Percentiles rank a stretch among this genome's conserved stretches.
These are phyloP conservation scores for Pistacia vera DNA, from an alignment of 345 rosid genomes.

Conservation along the genomic window DNA sequence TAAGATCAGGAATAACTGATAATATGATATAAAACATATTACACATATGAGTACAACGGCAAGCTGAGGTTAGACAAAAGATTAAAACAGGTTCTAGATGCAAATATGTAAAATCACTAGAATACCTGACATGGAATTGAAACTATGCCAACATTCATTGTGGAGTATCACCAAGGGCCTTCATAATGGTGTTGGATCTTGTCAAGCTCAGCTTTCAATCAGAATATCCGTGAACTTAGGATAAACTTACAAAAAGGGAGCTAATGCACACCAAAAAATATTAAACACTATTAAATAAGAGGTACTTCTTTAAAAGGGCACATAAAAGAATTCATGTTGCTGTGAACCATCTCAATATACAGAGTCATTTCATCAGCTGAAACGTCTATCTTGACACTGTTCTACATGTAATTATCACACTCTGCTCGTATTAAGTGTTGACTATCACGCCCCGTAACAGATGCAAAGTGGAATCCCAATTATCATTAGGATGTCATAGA, in stretches of 20 bases:
- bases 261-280: background rate
- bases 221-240: too few species aligned
- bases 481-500: too few species aligned
- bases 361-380: constrained; percentile 36
- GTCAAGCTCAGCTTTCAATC: constrained; percentile 48
- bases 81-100: too few species aligned
- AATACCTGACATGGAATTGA: constrained; percentile 60
- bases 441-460: constrained; percentile 40
- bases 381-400: constrained; percentile 37
- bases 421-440: constrained; percentile 29
- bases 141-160: constrained; percentile 25
- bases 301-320: constrained; percentile 1
- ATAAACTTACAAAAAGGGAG: constrained; percentile 20
- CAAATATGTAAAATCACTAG: background rate
- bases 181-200: constrained; percentile 43
- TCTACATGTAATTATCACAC: constrained; percentile 22
- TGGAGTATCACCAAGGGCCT: constrained; percentile 46
- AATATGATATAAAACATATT: constrained; percentile 7
- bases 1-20: constrained; percentile 55
- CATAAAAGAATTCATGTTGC: too few species aligned
- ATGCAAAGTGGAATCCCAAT: too few species aligned
- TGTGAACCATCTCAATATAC: constrained; percentile 51
- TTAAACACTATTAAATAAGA: background rate
- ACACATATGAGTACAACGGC: background rate
- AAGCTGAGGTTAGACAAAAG: background rate